Base-by-base conservation (phyloP, 75 land plant species). In the Sequoiadendron giganteum region DNA sequence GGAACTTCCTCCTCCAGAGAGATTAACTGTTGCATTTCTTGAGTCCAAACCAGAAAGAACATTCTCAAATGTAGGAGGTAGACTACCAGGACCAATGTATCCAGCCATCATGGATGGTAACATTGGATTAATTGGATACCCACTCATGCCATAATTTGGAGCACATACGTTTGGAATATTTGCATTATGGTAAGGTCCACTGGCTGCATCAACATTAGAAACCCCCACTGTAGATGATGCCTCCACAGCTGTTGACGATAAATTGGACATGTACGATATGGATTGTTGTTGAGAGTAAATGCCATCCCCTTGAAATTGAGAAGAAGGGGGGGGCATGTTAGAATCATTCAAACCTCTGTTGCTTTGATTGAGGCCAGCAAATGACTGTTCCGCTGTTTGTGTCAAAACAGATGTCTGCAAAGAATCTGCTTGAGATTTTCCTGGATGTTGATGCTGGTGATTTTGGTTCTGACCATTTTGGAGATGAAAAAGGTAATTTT, bases 21-120 rank as follows among this genome's bases (percentile, higher is more conserved):
- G 90, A 52, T 93, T 91, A 34, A 92, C 92, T 38, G 89, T 92
- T 34, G 92, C 81, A 21, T 88, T 87, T 84, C 95, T 81, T 14
- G 92, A 88, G 38, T 92, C 93, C 90, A 94, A 81, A 52, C 87
- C 85, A 87, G 84, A 90, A 43, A 92, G 92, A 86, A 89, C 92
- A 89, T 90, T 90, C 43, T 91, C 91, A 88, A 83, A 91, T 32
- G 88, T 85, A 40, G 91, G 91, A 32, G 93, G 91, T 76, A 94
- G 90, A 86, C 90, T 95, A 52, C 88, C 75, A 15, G 90, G 91
- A 4, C 92, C 92, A 75, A 91, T 88, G 28, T 94, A 94, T 58
- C 89, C 90, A 32, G 93, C 89, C 89, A 96, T 89, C 91, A 94
- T 90, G 15, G 95, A 86, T 72, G 95, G 89, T 42, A 93, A 87